phyloP scores from a whole-genome alignment of 345 rosid genomes.

The Pugionium dolabratum region DNA sequence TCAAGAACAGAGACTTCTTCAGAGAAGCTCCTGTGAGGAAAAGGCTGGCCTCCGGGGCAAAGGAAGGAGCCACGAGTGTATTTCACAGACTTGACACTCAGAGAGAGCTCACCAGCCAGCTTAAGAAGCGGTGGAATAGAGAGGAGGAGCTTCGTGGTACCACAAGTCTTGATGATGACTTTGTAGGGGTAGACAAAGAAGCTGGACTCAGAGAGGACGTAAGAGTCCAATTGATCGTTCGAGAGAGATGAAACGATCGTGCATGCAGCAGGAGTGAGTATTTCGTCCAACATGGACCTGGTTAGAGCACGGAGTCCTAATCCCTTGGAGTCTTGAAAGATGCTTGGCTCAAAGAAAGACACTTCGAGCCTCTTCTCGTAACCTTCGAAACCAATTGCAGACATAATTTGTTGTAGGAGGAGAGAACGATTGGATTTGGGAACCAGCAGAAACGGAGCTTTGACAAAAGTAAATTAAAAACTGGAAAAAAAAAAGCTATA shows the following conservation, averaged over 20 bases:
- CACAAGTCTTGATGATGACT: constrained; percentile 92
- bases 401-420: constrained; percentile 35
- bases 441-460: constrained; percentile 49
- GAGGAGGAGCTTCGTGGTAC: constrained; percentile 88
- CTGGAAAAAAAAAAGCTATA: constrained; percentile 34
- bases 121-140: constrained; percentile 87
- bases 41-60: constrained; percentile 79
- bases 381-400: constrained; percentile 98
- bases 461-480: constrained; percentile 34
- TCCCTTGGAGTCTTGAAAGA: constrained; percentile 63
- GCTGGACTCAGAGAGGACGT: constrained; percentile 97
- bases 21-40: constrained; percentile 79
- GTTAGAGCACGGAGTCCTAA: constrained; percentile 70
- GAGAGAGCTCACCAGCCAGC: constrained; percentile 65
- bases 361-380: constrained; percentile 92
- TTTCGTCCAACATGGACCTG: constrained; percentile 68
- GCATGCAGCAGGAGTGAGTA: constrained; percentile 83
- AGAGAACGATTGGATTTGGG: constrained; percentile 44
- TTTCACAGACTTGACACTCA: constrained; percentile 64
- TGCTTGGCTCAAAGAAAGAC: constrained; percentile 66
- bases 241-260: constrained; percentile 86
- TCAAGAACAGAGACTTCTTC: constrained; percentile 90
- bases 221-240: constrained; percentile 71
- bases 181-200: constrained; percentile 92
- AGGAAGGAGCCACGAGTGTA: constrained; percentile 94